Base-by-base conservation (phyloP, 768 basidiomycete genomes). In the Hericium erinaceus region DNA sequence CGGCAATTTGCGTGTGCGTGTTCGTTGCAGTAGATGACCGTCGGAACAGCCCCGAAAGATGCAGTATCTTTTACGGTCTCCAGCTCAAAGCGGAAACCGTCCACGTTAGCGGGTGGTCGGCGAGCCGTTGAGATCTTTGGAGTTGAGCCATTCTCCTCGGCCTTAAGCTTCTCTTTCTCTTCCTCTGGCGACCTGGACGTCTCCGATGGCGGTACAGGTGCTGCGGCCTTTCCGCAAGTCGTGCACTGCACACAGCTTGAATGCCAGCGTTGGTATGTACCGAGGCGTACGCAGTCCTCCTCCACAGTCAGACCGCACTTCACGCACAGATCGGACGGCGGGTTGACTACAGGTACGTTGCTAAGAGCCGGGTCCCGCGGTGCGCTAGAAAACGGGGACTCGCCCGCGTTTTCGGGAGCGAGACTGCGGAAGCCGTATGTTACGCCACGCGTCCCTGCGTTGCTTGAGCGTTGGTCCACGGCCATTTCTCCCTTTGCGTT, bases 191-290 rank as follows among this genome's bases (percentile, higher is more conserved):
- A 81, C 61, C 75, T 76, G 53, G 75, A 70, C 49, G 72, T 74
- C 64, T 83, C 85, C 74, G 82, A 84, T 16, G 61, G 26, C 9
- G 76, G 65, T 5, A 80, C 81, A 39, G 82, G 79, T 22, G 83
- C 83, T 24, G 92, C 89, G 26, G 76, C 76, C 68, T 85, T 90
- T 9, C 91, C 89, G 65, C 95, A 98, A 20, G 75, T 75, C 13
- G 72, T 73, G 64, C 97, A 99, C 58, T 87, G 83, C n/a, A 99
- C 74, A 68, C 97, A 99, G 37, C 89, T 79, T 2, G 92, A 90
- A 72, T 99, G 97, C 97, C 97, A 98, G 49, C 95, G 80, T 66
- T 92, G 87, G 73, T 94, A 95, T n/a, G 93, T 95, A 38, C 94
- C 97, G 28, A 95, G 73, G 57, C 97, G 81, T 48, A 92, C 89